Evolutionary conservation across 805 yeast genomes (phyloP), one percentile per base, ranked within the genome.

Genomic region (Suhomyces kilbournensis): DNA sequence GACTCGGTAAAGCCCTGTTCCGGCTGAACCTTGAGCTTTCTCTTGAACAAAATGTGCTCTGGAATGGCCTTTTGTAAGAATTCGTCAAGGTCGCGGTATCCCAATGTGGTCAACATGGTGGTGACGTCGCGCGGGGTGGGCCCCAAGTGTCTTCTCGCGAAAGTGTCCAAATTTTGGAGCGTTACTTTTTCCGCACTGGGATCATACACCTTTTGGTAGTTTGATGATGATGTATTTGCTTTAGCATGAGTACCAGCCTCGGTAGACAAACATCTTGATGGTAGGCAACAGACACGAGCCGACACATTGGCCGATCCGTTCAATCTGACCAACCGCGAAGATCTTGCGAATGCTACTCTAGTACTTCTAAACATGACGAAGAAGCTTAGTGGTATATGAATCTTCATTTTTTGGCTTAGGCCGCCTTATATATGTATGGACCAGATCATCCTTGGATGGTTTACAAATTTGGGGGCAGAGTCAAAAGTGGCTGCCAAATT

Each of bases 111-210:
- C 49, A 94, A 77, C 97, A 93, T 90, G 30, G 71, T 67, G 15
- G 70, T 63, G 17, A 87, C 88, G 56, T 90, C 84, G 0, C 58
- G 62, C 0, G 88, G 84, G 12, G 80, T 76, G 22, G 96, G 90
- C 10, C 99, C 99, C 53, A 93, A 75, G 70, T 94, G 99, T 62
- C 98, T 88, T 64, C 96, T 82, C 47, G 88, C 81, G 69, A 93
- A 94, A 1, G 94, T 85, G 66, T 94, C 99, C 52, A 89, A 75
- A 3, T 81, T 60, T 15, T 58, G 61, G 38, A 70, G 61, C 2
- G 57, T 38, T 34, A 58, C 59, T 35, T 43, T 38, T 28, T 58
- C 53, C 9, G 53, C 45, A 22, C 74, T 64, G 7, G 84, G 79
- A 53, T 75, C 70, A 59, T 78, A 82, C 7, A 85, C 70, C 30